Conservation (phyloP, 1,284 basidiomycete genomes). For the Ceratobasidium sp. region DNA sequence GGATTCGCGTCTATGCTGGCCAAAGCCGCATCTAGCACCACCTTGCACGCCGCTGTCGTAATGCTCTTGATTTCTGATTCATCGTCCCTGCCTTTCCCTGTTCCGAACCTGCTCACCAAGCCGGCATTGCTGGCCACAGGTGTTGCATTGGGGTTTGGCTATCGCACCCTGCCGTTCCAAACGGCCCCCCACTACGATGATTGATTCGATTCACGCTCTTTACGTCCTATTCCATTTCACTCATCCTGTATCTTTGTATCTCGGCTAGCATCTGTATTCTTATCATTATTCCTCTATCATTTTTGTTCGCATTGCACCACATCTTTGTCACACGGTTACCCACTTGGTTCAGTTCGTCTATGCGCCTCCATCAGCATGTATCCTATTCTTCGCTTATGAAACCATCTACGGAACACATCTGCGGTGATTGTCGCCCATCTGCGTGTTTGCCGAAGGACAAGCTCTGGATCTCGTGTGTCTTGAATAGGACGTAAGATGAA, state of each 20-base stretch:
- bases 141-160: conserved; percentile 20
- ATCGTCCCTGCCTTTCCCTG: conserved; percentile 3
- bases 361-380: conserved; percentile 1
- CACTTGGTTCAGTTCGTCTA: background rate
- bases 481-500: background rate
- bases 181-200: no score
- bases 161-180: background rate
- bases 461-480: background rate
- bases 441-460: background rate
- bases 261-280: conserved; percentile 9
- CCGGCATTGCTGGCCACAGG: conserved; percentile 26
- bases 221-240: background rate
- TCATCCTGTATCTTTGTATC: conserved; percentile 1
- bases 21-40: conserved; percentile 19
- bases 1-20: conserved; percentile 14
- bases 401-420: background rate
- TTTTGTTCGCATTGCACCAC: background rate
- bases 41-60: conserved; percentile 29
- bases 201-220: conserved; percentile 2
- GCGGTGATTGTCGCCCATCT: conserved; percentile 18
- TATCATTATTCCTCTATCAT: conserved; percentile 27
- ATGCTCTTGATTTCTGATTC: conserved; percentile 25
- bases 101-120: conserved; percentile 12
- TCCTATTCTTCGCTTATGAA: conserved; percentile 7
- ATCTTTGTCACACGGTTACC: background rate